Conservation (phyloP, 2,329 filamentous ascomycete species). For the Cercospora sojina region DNA sequence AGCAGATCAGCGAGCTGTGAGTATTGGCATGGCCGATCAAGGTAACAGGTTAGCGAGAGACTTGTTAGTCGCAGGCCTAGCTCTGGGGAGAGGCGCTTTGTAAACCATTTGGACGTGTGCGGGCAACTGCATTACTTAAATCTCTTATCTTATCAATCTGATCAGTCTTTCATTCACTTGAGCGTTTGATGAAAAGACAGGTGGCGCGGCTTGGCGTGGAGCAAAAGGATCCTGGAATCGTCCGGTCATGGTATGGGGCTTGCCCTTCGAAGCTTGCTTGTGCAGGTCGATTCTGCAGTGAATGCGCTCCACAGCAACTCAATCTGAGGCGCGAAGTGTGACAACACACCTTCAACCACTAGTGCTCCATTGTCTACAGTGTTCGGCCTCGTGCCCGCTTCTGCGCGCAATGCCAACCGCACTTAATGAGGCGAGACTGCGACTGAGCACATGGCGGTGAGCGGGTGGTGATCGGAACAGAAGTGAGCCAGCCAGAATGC, state of each 20-base stretch:
- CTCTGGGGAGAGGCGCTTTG: background rate
- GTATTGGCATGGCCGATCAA: background rate
- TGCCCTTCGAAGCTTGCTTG: background rate
- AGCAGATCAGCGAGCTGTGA: background rate
- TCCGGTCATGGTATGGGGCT: background rate
- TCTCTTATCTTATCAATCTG: conserved; percentile 3
- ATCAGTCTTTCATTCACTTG: background rate
- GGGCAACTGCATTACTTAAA: background rate
- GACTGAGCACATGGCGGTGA: background rate
- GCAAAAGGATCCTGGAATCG: background rate
- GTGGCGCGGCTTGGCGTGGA: background rate
- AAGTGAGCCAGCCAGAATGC: background rate
- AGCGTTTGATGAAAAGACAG: no score
- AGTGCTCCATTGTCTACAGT: background rate
- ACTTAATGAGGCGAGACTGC: background rate
- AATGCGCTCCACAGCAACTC: no score
- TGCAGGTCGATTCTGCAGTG: background rate
- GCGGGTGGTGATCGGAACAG: background rate
- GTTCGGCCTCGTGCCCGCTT: background rate
- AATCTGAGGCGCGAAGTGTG: background rate
- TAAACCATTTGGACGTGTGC: background rate
- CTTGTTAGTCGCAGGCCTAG: background rate
- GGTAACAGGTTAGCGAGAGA: background rate
- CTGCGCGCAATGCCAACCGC: background rate
- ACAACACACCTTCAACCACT: background rate